Evolutionary conservation across 1,284 basidiomycete genomes (phyloP), one percentile per base, ranked within the genome.

Genomic region (Ceratobasidium sp.): DNA sequence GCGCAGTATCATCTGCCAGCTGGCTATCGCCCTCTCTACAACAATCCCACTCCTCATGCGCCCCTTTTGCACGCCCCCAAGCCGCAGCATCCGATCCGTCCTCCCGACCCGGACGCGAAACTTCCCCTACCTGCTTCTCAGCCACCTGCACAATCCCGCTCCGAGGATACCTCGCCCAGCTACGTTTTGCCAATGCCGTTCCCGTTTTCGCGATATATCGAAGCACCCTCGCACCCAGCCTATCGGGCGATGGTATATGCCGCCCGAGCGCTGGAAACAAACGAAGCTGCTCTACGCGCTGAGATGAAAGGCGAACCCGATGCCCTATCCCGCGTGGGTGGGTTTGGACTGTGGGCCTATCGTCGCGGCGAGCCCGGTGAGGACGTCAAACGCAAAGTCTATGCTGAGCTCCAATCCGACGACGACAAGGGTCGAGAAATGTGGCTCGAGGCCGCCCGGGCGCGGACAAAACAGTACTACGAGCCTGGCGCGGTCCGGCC

Each of bases 401-500:
- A 65, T 46, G 62, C 62, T 10, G 62, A 65, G 30, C 48, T 65
- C 30, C 62, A 65, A 32, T 65, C 62, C 14, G 48, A 65, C 18
- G 62, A 65, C 62, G 62, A 65, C 23, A 16, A 18, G 32, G 71
- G 71, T 9, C 71, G 61, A 12, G 71, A 72, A 28, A 50, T 46
- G n/a, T 72, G 71, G 71, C 61, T 72, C 45, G 28, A 65, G 21
- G 71, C 71, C 16, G 71, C 71, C 16, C 60, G 71, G 3, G 71
- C 71, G 5, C 55, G 71, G 8, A 57, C 61, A 18, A 65, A 55
- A 32, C 61, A 50, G 12, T 72, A 72, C 61, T 62, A 32, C 21
- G 61, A 65, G 39, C 71, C 71, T 45, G 71, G 71, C 10, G 71
- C 71, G 4, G 48, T 72, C 26, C 60, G 71, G n/a, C 71, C 71